Base-by-base conservation (phyloP, 306 rosid species). In the Cercis canadensis region DNA sequence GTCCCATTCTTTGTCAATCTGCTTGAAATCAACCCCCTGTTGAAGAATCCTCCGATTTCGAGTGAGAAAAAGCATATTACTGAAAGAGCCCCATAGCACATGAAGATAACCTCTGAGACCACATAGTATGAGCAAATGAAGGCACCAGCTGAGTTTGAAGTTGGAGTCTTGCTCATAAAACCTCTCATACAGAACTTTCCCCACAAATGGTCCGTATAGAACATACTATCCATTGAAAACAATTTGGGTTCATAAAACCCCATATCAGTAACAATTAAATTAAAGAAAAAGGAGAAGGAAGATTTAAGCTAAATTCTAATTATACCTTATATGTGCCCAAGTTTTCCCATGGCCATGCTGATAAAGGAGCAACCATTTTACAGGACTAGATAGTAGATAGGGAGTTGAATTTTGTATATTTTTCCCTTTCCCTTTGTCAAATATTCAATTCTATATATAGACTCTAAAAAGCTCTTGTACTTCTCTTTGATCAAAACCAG, bases 301-400 rank as follows among this genome's bases (percentile, higher is more conserved):
- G 36, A 58, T 65, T 40, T 49, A 0, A 12, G 4, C 11, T 8
- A 9, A 5, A 11, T 5, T 67, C 0, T 33, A 15, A 24, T 24
- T 24, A 24, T 84, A 92, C 98, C 98, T 92, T 92, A 79, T 74
- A 83, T 43, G 44, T 7, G 45, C 98, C 98, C 37, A 90, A 40
- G 57, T 90, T 83, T 31, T 88, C 85, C 96, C 98, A 86, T 6
- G 98, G 98, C 96, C 96, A 92, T 61, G 85, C 17, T 21, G 96
- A 70, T 74, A 90, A 76, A 46, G 92, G 86, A 86, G 87, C 86
- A 56, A 59, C 92, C 92, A 89, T 88, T 52, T 66, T 70, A 44
- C 45, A 2, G 43, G 37, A 51, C 18, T 57, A 57, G 44, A 61
- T 40, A 51, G 36, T 16, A 51, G 29, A 24, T 24, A 24, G 11